Base-by-base conservation (phyloP, 176 grass and related monocot species). In the Hsuehochloa calcarea region DNA sequence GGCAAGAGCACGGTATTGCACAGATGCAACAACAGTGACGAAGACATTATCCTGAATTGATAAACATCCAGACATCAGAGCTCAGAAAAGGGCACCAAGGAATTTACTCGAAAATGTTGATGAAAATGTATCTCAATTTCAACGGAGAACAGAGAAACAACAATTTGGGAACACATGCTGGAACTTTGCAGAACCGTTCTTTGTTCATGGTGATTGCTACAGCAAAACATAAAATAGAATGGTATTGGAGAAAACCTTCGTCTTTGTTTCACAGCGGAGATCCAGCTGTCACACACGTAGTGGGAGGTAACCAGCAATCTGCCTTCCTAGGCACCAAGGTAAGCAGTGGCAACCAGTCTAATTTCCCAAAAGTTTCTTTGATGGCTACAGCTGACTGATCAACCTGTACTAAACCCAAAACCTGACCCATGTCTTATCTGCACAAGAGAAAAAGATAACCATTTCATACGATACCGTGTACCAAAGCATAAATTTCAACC, bases 1-100 rank as follows among this genome's bases (percentile, higher is more conserved):
- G 82, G 83, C 75, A 69, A 97, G 85, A 25, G 90, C 94, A 34
- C 89, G 90, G 73, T 94, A 97, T 88, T 94, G 94, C 14, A 97
- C 79, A 72, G 94, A 97, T 82, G 94, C 94, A 50, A 97, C 94
- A 83, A 92, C 91, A 80, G 82, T 97, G 38, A 94, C 94, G n/a
- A 97, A 97, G 49, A 97, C 94, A 82, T 97, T 94, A 55, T 94
- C 92, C 94, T 97, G 80, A 73, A 72, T 44, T 71, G 10, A 43
- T 31, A 78, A 67, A 77, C 11, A 77, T 62, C 5, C 11, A 77
- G 40, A 11, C 50, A 86, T 84, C 41, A 68, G 41, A 87, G 10
- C 73, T 76, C 2, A 82, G 27, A 79, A 76, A 83, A 43, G 52
- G 19, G 10, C 63, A 71, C 5, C 17, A 70, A 49, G 50, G 22